Evolutionary conservation across 2,329 filamentous ascomycete genomes (phyloP), one percentile per base, ranked within the genome.

Genomic region (Chalaropsis ovoidea): DNA sequence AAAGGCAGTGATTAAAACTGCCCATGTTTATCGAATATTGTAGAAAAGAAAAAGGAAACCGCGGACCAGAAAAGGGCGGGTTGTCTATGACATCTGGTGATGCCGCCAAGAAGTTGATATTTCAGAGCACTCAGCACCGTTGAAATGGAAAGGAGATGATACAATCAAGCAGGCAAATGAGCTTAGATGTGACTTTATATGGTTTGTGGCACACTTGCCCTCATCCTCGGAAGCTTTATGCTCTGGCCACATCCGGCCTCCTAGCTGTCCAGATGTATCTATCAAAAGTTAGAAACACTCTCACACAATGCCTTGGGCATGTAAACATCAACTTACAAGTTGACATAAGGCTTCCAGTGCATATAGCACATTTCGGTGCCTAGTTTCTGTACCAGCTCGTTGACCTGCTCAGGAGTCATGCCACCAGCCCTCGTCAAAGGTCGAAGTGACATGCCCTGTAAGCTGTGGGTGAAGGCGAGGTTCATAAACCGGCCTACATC

Each of bases 401-500:
- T 77, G 60, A 95, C 86, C 68, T 88, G 78, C 63, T 83, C 82
- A 52, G 86, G 78, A 2, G 67, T 71, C 71, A 73, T 72, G 67
- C 86, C 69, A 19, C 74, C 66, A 45, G 72, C 71, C 63, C 75
- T 82, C 56, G 83, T 86, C 72, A 96, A 81, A 7, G 91, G 87
- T 43, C 82, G 87, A 71, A 94, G 75, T 69, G 86, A 87, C 71
- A 95, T 78, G 13, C 86, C 85, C 70, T 90, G 83, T 62, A 95
- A 76, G 31, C 88, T 87, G 71, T 89, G 84, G 11, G 82, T 85
- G 70, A 96, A 79, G 47, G 85, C 86, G 27, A 93, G 77, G 72
- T 93, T 91, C 76, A 95, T 95, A 88, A 89, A 95, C 67, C 85
- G 81, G 39, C 88, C 90, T 64, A 91, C 81, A 68, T 84, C 86